Percentiles rank a stretch among this genome's conserved stretches.
phyloP scores from a whole-genome alignment of 208 protist species.

The Leptomonas pyrrhocoris region DNA sequence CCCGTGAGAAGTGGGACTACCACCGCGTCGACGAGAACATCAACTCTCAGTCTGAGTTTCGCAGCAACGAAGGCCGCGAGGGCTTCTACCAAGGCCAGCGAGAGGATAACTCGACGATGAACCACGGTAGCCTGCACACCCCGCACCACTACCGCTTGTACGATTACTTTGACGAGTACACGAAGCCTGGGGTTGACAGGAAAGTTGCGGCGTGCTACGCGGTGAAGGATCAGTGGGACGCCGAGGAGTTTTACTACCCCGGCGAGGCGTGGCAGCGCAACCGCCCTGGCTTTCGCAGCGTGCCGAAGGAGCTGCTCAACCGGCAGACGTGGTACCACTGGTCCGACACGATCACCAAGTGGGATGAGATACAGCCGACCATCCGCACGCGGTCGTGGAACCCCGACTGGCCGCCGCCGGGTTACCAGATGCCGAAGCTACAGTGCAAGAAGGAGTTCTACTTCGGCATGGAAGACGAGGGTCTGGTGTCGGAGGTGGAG shows the following conservation, averaged over 20 bases:
- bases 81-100: constrained; percentile 76
- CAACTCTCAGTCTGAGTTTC: constrained; percentile 83
- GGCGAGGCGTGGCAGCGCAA: constrained; percentile 87
- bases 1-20: constrained; percentile 86
- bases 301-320: constrained; percentile 89
- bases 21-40: constrained; percentile 90
- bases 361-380: constrained; percentile 87
- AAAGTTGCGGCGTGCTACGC: constrained; percentile 80
- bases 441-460: constrained; percentile 87
- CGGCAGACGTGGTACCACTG: constrained; percentile 91
- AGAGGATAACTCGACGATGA: constrained; percentile 75
- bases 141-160: constrained; percentile 84
- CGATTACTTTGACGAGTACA: constrained; percentile 92
- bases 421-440: constrained; percentile 83
- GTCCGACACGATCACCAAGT: constrained; percentile 84
- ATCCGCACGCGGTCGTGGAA: constrained; percentile 88
- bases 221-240: constrained; percentile 89
- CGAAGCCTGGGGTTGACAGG: constrained; percentile 75
- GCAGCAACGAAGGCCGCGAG: constrained; percentile 62
- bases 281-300: constrained; percentile 83
- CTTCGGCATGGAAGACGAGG: constrained; percentile 85
- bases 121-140: constrained; percentile 76
- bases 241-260: constrained; percentile 90
- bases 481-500: constrained; percentile 82
- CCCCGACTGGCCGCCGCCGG: constrained; percentile 86